Conservation (phyloP, 176 grass and related monocot genomes). For the Carex scoparia region DNA sequence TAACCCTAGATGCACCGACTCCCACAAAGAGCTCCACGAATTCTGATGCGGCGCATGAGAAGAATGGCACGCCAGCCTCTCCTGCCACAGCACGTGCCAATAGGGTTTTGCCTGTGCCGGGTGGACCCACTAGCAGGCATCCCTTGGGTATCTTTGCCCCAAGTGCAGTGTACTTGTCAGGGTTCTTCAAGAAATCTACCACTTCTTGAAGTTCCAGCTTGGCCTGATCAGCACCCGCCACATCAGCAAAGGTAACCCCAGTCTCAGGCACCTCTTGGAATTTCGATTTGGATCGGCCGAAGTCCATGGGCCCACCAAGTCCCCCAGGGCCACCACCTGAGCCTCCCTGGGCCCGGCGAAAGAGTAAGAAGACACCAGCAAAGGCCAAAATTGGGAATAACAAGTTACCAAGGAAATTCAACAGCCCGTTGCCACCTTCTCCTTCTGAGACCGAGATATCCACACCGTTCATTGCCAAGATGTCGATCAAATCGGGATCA, state of each 20-base stretch:
- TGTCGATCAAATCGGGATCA: conserved; percentile 93
- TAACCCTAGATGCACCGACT: conserved; percentile 76
- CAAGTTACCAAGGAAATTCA: conserved; percentile 77
- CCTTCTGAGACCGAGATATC: conserved; percentile 97
- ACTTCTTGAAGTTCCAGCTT: conserved; percentile 98
- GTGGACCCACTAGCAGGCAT: conserved; percentile 77
- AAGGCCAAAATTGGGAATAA: conserved; percentile 91
- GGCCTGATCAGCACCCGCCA: conserved; percentile 92
- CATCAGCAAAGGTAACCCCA: conserved; percentile 67
- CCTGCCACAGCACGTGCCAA: conserved; percentile 83
- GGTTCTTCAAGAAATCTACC: conserved; percentile 93
- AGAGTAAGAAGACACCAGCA: conserved; percentile 91
- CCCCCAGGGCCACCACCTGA: conserved; percentile 68
- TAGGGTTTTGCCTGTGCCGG: conserved; percentile 81
- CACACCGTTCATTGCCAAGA: conserved; percentile 91
- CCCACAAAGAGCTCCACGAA: conserved; percentile 97
- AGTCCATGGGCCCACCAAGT: conserved; percentile 94
- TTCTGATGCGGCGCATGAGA: conserved; percentile 90
- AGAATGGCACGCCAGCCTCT: conserved; percentile 90
- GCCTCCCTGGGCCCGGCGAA: conserved; percentile 82
- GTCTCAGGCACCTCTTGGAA: conserved; percentile 99
- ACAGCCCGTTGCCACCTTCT: conserved; percentile 46
- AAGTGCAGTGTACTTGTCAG: conserved; percentile 90
- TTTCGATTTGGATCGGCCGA: conserved; percentile 91
- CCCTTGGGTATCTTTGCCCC: conserved; percentile 98